Base-by-base conservation (phyloP, 495 filamentous ascomycete genomes). In the Sabuloglossum arenarium region DNA sequence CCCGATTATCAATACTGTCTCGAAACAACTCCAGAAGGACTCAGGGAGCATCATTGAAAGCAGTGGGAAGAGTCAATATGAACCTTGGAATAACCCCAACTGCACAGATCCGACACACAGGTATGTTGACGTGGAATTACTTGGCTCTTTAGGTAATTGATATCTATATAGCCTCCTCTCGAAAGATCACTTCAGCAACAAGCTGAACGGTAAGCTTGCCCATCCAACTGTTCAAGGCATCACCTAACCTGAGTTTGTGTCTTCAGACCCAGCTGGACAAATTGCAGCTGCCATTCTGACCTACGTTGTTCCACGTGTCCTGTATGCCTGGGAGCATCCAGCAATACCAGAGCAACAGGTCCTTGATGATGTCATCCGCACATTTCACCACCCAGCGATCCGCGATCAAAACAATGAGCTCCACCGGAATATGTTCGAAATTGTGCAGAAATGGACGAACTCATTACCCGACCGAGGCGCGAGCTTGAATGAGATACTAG, bases 31-130 rank as follows among this genome's bases (percentile, higher is more conserved):
- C 21, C 93, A 96, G 66, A 71, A 79, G 3, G 89, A 90, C 14
- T 94, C 88, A 23, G 78, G 84, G 0, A 72, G 78, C 3, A 80
- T 97, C 47, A 80, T 98, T 50, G 78, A 77, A 59, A 77, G 88
- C 25, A 86, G 83, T 49, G 86, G 83, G 16, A 78, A 84, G 32
- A 84, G 88, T 62, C 91, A 97, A 69, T 86, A 82, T 58, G 88
- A 90, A 64, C 85, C 86, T 10, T 96, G 91, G 91, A 85, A 79
- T 6, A 82, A 95, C 66, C 79, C 85, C 6, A 71, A 76, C 51
- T 91, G 85, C 72, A 83, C 85, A 14, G 83, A 97, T 66, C 91
- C 91, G 6, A 98, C 91, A 3, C 91, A 96, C 71, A 91, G 39
- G 39, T 43, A 23, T 23, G 39, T 23, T 21, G 9, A n/a, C 19